These are phyloP conservation scores for Aspergillus hancockii DNA, from an alignment of 495 filamentous ascomycete species.

Conservation along the genomic window DNA sequence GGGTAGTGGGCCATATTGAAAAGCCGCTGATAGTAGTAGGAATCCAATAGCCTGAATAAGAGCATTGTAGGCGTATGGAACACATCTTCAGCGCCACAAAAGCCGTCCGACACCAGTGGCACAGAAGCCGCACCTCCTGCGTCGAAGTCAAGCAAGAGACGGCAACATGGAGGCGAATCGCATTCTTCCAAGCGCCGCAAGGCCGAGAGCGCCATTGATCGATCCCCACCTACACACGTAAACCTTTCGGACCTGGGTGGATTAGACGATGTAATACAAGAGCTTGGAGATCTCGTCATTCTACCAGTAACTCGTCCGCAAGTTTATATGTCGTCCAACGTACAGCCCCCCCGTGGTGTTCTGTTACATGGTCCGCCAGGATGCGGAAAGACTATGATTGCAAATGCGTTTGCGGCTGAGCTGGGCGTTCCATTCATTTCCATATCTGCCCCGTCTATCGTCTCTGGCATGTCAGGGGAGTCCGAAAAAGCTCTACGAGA, in stretches of 20 bases:
- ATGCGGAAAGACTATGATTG: constrained; percentile 94
- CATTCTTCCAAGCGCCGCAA: constrained; percentile 62
- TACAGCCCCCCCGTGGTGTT: constrained; percentile 81
- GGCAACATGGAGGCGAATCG: constrained; percentile 68
- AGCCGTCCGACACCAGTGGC: constrained; percentile 31
- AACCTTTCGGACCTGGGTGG: constrained; percentile 83
- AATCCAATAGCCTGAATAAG: constrained; percentile 72
- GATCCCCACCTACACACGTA: constrained; percentile 72
- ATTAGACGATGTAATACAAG: constrained; percentile 73
- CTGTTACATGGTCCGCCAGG: constrained; percentile 91
- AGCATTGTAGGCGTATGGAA: constrained; percentile 72
- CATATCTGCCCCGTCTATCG: constrained; percentile 83
- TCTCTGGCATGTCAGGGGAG: constrained; percentile 94
- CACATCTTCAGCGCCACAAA: constrained; percentile 40
- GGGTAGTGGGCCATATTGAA: background rate
- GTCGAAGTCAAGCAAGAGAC: constrained; percentile 41
- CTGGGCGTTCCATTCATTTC: constrained; percentile 85
- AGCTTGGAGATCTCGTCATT: constrained; percentile 79
- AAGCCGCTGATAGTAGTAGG: constrained; percentile 32
- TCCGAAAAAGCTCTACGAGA: constrained; percentile 94
- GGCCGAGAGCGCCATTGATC: constrained; percentile 54
- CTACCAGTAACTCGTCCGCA: constrained; percentile 75
- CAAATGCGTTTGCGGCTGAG: constrained; percentile 84
- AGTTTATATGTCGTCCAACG: constrained; percentile 59
- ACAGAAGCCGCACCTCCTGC: constrained; percentile 20